Evolutionary conservation across 2,329 filamentous ascomycete genomes (phyloP).

Genomic region (Corinectria fuckeliana): DNA sequence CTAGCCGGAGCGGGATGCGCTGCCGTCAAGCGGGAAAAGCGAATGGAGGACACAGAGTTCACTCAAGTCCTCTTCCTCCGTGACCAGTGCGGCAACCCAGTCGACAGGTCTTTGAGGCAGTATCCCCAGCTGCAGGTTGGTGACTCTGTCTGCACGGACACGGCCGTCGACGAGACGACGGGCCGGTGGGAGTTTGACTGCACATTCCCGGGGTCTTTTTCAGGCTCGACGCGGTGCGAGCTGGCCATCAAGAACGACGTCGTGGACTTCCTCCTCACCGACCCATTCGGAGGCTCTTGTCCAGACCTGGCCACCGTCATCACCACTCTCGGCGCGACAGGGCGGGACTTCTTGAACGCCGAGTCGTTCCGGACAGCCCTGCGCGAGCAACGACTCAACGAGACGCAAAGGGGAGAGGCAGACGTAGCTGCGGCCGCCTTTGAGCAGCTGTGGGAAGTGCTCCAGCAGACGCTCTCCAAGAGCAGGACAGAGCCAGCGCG

Average conservation of each 20-base stretch:
- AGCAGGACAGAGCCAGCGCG: conserved; percentile 15
- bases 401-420: conserved; percentile 27
- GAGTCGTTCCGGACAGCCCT: conserved; percentile 38
- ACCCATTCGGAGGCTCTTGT: conserved; percentile 46
- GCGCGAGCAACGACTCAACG: conserved; percentile 32
- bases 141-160: conserved; percentile 39
- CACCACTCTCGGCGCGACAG: conserved; percentile 40
- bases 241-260: conserved; percentile 41
- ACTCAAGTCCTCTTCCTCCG: conserved; percentile 41
- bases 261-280: conserved; percentile 42
- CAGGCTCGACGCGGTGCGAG: conserved; percentile 40
- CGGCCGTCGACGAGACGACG: conserved; percentile 35
- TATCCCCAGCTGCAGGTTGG: conserved; percentile 44
- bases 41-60: conserved; percentile 40
- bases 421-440: conserved; percentile 39
- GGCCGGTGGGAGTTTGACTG: conserved; percentile 47
- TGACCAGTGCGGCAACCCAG: conserved; percentile 45
- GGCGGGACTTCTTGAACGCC: conserved; percentile 39
- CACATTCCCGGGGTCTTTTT: conserved; percentile 43
- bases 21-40: conserved; percentile 26
- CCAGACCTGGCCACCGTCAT: conserved; percentile 45
- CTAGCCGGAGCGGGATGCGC: conserved; percentile 43
- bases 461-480: conserved; percentile 42
- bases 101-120: conserved; percentile 35
- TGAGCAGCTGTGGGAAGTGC: conserved; percentile 40